These are phyloP conservation scores for Yamadazyma scolyti DNA, from an alignment of 805 yeast genomes.

Conservation along the genomic window DNA sequence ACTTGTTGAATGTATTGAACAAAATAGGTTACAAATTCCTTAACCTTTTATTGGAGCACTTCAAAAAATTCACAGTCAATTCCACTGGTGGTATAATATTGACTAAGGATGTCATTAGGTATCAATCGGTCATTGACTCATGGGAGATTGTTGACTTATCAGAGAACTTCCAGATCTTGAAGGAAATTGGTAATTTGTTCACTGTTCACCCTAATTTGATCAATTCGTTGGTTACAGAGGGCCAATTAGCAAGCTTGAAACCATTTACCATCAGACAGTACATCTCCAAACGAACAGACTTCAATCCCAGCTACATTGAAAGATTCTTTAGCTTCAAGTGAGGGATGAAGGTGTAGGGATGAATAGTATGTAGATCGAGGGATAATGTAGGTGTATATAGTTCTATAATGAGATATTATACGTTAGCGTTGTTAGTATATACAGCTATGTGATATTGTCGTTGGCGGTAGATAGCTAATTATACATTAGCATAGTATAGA, in stretches of 20 bases:
- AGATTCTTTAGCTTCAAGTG: conserved; percentile 37
- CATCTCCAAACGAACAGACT: conserved; percentile 67
- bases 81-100: conserved; percentile 80
- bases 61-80: conserved; percentile 69
- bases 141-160: conserved; percentile 63
- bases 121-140: conserved; percentile 61
- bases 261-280: conserved; percentile 61
- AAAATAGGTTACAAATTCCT: conserved; percentile 59
- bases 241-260: conserved; percentile 66
- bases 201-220: conserved; percentile 80
- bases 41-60: conserved; percentile 62
- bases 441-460: no score
- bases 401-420: no score
- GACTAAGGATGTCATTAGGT: conserved; percentile 78
- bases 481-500: no score
- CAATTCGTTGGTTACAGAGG: conserved; percentile 75
- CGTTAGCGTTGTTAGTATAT: no score
- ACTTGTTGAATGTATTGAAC: conserved; percentile 47
- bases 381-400: no score
- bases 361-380: no score
- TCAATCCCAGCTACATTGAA: conserved; percentile 50
- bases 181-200: conserved; percentile 80
- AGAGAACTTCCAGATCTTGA: conserved; percentile 63
- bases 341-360: no score
- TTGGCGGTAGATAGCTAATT: no score